Base-by-base conservation (phyloP, 2,329 filamentous ascomycete species). In the Hypomyces rosellus region DNA sequence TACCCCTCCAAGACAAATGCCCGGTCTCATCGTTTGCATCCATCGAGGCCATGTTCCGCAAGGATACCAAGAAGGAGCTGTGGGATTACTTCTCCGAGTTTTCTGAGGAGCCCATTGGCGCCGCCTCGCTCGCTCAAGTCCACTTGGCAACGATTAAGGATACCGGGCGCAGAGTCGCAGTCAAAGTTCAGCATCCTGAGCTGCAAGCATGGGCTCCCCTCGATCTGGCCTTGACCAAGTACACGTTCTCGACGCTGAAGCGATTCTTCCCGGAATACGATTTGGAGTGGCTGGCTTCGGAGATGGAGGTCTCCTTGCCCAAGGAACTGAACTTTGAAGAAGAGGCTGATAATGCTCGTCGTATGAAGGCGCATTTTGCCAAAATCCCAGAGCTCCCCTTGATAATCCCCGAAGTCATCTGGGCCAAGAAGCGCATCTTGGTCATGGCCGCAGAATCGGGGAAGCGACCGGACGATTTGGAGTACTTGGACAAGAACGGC, bases 241-340 rank as follows among this genome's bases (percentile, higher is more conserved):
- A 93, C 61, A 95, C 91, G 0, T 99, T 99, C 68, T 83, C 85
- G 11, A 93, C 86, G 0, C 73, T 99, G 53, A 96, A 95, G 69
- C 80, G 81, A 52, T 96, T 92, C 75, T 99, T 99, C 64, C 95
- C 95, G 2, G 91, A 97, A 60, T 99, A 99, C 67, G 93, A 99
- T 66, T 77, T 99, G 25, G 91, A 95, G 63, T 99, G 93, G 93
- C 74, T 99, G 9, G 91, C 89, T 1, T 83, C 85, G 7, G 93
- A 99, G 69, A 95, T 99, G 86, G 89, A 96, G 53, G 71, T 83
- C 16, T 96, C 90, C 3, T 72, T 99, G 6, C 93, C 93, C 0
- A 85, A 92, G 64, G 93, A 99, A 68, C 76, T 99, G 47, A 87
- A 99, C 65, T 99, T 99, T 63, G 75, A 81, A 37, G 82, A 83